Conservation (phyloP, 345 rosid species). For the Geranium brycei region DNA sequence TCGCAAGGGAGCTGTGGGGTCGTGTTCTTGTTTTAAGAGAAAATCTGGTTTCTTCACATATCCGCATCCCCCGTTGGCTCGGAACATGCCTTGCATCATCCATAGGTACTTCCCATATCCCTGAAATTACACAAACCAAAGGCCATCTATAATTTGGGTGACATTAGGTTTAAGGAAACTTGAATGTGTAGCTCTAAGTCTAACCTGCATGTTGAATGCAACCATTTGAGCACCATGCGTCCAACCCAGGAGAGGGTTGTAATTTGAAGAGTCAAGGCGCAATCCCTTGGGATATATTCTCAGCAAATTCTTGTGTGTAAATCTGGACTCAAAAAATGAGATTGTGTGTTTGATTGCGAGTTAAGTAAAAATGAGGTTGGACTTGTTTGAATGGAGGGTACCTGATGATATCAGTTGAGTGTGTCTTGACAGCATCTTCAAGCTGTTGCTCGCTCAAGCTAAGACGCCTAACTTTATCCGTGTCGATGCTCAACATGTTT, state of each 20-base stretch:
- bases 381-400: slow-evolving; percentile 1
- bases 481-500: slow-evolving; percentile 30
- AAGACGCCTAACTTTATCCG: slow-evolving; percentile 36
- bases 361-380: not conserved
- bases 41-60: slow-evolving; percentile 67
- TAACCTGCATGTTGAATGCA: slow-evolving; percentile 97
- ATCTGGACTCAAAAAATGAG: slow-evolving; percentile 20
- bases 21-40: slow-evolving; percentile 25
- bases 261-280: slow-evolving; percentile 67
- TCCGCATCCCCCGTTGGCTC: slow-evolving; percentile 77
- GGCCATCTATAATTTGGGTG: no score
- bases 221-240: slow-evolving; percentile 98
- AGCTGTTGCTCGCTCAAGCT: slow-evolving; percentile 67
- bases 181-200: not conserved
- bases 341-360: not conserved
- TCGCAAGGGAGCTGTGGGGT: slow-evolving; percentile 28
- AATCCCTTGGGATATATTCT: slow-evolving; percentile 74
- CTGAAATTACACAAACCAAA: slow-evolving; percentile 17
- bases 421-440: slow-evolving; percentile 31
- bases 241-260: slow-evolving; percentile 76
- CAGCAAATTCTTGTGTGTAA: slow-evolving; percentile 63
- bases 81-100: slow-evolving; percentile 87
- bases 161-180: not conserved
- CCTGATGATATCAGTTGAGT: slow-evolving; percentile 41
- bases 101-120: slow-evolving; percentile 54